phyloP scores from a whole-genome alignment of 2,329 filamentous ascomycete genomes.

The Fusarium avenaceum region DNA sequence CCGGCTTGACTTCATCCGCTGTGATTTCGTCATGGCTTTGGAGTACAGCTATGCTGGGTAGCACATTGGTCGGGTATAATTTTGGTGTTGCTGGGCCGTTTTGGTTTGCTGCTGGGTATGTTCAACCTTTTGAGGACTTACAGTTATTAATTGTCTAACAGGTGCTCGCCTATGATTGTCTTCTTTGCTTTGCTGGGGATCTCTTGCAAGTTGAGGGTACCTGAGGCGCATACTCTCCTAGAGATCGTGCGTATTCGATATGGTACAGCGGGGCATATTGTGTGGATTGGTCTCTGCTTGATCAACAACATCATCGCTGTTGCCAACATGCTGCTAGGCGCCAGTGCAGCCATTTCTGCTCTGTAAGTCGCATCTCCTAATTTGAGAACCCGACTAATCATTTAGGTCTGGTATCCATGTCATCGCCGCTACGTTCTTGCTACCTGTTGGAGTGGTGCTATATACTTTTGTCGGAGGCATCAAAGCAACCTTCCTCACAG shows the following conservation, averaged over 20 bases:
- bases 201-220: constrained; percentile 65
- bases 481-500: constrained; percentile 61
- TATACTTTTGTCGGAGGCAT: constrained; percentile 59
- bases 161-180: constrained; percentile 67
- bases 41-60: constrained; percentile 66
- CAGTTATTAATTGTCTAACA: accelerated
- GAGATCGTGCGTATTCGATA: constrained; percentile 68
- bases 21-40: constrained; percentile 69
- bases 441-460: constrained; percentile 56
- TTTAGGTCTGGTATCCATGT: constrained; percentile 63
- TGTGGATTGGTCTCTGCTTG: constrained; percentile 65
- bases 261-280: constrained; percentile 61
- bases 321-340: constrained; percentile 65
- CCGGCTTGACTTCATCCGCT: constrained; percentile 65
- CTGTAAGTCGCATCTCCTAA: constrained; percentile 42
- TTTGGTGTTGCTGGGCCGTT: constrained; percentile 69
- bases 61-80: constrained; percentile 64
- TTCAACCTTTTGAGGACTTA: accelerated
- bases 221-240: constrained; percentile 66
- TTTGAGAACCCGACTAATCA: accelerated
- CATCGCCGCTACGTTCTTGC: constrained; percentile 63
- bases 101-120: constrained; percentile 67
- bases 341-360: constrained; percentile 53
- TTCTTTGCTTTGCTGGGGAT: constrained; percentile 67
- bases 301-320: constrained; percentile 68